phyloP scores from a whole-genome alignment of 768 basidiomycete species.

The Auricularia heimuer region DNA sequence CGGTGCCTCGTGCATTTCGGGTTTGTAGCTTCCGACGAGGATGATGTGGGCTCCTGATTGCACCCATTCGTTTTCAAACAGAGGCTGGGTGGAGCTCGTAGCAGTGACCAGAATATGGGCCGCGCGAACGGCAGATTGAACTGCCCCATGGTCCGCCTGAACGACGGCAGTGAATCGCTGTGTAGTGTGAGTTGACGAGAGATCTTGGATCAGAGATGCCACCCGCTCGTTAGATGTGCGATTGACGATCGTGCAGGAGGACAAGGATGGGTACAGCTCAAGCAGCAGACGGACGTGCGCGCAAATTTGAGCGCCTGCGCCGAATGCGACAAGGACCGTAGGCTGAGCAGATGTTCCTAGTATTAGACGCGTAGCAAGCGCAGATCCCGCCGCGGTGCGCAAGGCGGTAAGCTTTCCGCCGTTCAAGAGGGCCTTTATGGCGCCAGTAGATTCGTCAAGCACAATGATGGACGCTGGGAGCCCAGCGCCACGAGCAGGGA shows the following conservation, averaged over 20 bases:
- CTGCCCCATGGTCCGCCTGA: constrained; percentile 2
- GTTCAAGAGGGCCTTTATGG: constrained; percentile 68
- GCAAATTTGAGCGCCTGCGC: constrained; percentile 62
- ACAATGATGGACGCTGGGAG: constrained; percentile 71
- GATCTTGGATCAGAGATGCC: constrained; percentile 22
- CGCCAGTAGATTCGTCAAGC: constrained; percentile 59
- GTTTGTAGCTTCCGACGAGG: constrained; percentile 75
- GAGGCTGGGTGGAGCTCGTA: constrained; percentile 57
- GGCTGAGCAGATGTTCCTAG: constrained; percentile 32
- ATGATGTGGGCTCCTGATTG: constrained; percentile 56
- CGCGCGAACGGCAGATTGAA: constrained; percentile 27
- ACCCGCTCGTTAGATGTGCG: constrained; percentile 46
- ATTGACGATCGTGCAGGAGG: constrained; percentile 50
- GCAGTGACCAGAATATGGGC: constrained; percentile 64
- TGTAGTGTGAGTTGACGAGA: constrained; percentile 22
- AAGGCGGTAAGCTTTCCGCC: constrained; percentile 69
- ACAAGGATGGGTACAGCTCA: constrained; percentile 44
- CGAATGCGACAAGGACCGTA: constrained; percentile 47
- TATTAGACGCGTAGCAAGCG: constrained; percentile 49
- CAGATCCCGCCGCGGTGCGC: constrained; percentile 71
- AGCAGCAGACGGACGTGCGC: constrained; percentile 57
- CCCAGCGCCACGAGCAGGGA: constrained; percentile 47
- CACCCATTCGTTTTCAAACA: constrained; percentile 63
- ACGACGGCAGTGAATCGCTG: constrained; percentile 5
- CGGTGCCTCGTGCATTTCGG: constrained; percentile 72